Evolutionary conservation across 2,329 filamentous ascomycete genomes (phyloP).

Genomic region (Exophiala dermatitidis): DNA sequence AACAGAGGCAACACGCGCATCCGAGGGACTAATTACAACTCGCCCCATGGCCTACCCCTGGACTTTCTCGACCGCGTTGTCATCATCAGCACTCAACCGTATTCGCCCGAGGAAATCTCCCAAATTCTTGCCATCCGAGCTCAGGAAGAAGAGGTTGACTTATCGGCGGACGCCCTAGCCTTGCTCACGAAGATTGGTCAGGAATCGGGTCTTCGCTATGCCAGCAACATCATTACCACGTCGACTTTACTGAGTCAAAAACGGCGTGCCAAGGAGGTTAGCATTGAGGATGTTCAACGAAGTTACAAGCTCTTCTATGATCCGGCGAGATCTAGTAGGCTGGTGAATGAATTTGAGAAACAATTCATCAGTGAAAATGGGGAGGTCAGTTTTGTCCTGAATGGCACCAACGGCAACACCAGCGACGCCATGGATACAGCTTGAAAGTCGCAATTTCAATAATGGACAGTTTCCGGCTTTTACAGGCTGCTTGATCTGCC

Average conservation of each 20-base stretch:
- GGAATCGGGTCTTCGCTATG: constrained; percentile 86
- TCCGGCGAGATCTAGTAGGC: constrained; percentile 76
- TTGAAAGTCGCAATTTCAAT: constrained; percentile 30
- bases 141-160: constrained; percentile 90
- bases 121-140: constrained; percentile 90
- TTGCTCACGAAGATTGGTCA: constrained; percentile 92
- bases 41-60: constrained; percentile 85
- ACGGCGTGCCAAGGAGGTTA: constrained; percentile 74
- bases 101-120: constrained; percentile 74
- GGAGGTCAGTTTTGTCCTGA: constrained; percentile 59
- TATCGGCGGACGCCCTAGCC: constrained; percentile 81
- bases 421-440: constrained; percentile 66
- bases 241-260: constrained; percentile 82
- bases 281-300: constrained; percentile 80
- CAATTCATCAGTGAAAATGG: constrained; percentile 85
- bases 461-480: no score
- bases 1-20: constrained; percentile 90
- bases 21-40: constrained; percentile 85
- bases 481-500: no score
- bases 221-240: constrained; percentile 95
- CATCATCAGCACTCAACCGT: constrained; percentile 89
- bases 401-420: constrained; percentile 32
- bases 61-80: constrained; percentile 95
- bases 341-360: constrained; percentile 84
- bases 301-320: constrained; percentile 95